Evolutionary conservation across 129 eudicot species (phyloP).

Genomic region (Flaveria ramosissima): DNA sequence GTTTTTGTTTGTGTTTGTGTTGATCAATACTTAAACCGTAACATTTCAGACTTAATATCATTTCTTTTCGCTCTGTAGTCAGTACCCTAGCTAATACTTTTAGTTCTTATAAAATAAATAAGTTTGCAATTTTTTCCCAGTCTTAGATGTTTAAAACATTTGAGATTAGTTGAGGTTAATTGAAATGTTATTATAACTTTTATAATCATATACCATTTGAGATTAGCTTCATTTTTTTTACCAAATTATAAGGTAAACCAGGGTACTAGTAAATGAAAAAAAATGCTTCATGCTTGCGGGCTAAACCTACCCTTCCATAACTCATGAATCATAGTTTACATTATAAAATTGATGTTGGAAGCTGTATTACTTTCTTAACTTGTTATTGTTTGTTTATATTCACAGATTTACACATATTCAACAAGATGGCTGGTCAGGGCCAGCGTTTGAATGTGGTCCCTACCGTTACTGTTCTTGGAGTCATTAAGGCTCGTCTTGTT

Average conservation of each 20-base stretch:
- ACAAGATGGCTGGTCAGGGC: conserved; percentile 81
- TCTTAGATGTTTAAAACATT: background rate
- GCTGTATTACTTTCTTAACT: conserved; percentile 2
- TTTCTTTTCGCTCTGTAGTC: background rate
- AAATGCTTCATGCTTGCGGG: background rate
- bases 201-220: background rate
- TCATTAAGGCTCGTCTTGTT: conserved; percentile 78
- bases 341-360: background rate
- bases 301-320: background rate
- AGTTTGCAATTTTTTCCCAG: background rate
- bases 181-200: background rate
- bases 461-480: conserved; percentile 87
- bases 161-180: background rate
- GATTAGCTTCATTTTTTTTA: background rate
- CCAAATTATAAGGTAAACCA: background rate
- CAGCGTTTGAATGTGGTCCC: conserved; percentile 91
- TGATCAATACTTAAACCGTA: too few species aligned
- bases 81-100: background rate
- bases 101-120: background rate
- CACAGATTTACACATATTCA: conserved; percentile 39
- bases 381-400: conserved; percentile 14
- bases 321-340: conserved; percentile 1
- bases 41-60: background rate
- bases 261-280: background rate
- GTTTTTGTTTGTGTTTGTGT: too few species aligned